Evolutionary conservation across 2,329 filamentous ascomycete genomes (phyloP), one percentile per base, ranked within the genome.

Genomic region (Monosporascus sp.): DNA sequence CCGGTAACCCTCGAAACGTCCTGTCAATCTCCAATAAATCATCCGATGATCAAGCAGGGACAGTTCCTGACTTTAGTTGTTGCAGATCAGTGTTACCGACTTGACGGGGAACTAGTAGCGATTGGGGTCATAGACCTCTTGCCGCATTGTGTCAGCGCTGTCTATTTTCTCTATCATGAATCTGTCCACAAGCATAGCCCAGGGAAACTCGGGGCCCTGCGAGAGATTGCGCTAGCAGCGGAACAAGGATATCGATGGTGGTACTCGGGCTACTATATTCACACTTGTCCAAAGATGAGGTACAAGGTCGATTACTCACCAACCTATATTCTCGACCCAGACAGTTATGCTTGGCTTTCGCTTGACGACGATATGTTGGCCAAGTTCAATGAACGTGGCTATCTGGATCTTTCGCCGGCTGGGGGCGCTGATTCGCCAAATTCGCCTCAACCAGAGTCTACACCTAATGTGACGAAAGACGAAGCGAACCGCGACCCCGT

Each of bases 241-340:
- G 88, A 93, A 63, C 76, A 75, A 6, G 85, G 82, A 0, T 91
- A 92, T 62, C 73, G 79, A 44, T 90, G 83, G 76, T 94, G 90
- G 80, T 94, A 93, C 70, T 86, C 79, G 6, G 85, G 89, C 6
- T 93, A 85, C 69, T 94, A 93, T 63, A 93, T 94, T 54, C 88
- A 92, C 67, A 83, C 74, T 51, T 93, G 89, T 63, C 77, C 81
- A 50, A 94, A 94, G 74, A 93, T 94, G 89, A 78, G 79, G 61
- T 94, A 94, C 74, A 94, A 94, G 74, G 87, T 85, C 54, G 86
- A 91, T 64, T 94, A 89, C 67, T 76, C 78, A 11, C 89, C 88
- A 1, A 87, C 90, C 64, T 82, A 86, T 62, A 78, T 94, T 11
- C 77, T 93, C 11, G 87, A 92, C 58, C 86, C 87, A 0, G 81